Percentiles rank a stretch among this genome's conserved stretches.
These are phyloP conservation scores for Citrullus mucosospermus DNA, from an alignment of 306 rosid genomes.

Conservation along the genomic window DNA sequence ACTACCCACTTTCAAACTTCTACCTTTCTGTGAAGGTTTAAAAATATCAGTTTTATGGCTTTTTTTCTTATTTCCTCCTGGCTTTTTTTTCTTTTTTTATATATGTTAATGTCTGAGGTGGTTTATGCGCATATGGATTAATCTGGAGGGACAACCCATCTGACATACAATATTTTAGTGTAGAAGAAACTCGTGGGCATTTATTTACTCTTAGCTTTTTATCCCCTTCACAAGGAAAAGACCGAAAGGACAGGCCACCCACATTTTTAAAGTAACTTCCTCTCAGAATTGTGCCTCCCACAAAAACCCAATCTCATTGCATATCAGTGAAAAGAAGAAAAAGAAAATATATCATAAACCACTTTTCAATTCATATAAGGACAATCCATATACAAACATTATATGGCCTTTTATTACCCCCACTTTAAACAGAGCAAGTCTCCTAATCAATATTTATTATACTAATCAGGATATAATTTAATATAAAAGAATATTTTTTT, in stretches of 20 bases:
- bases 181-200: too few species aligned
- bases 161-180: too few species aligned
- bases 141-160: too few species aligned
- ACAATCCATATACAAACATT: not conserved
- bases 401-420: not conserved
- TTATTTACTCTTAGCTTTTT: too few species aligned
- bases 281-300: not conserved
- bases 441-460: not conserved
- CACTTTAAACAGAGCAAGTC: constrained; percentile 11
- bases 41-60: not conserved
- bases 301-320: constrained; percentile 3
- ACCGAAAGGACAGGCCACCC: not conserved
- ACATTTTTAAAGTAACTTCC: not conserved
- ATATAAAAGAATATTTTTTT: not conserved
- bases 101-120: too few species aligned
- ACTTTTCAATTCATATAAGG: not conserved
- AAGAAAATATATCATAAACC: not conserved
- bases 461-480: not conserved
- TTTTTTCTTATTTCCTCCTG: not conserved
- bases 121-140: too few species aligned
- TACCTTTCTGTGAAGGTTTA: not conserved
- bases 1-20: not conserved
- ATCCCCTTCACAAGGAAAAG: not conserved
- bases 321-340: not conserved
- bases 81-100: too few species aligned